Evolutionary conservation across 2,329 filamentous ascomycete species (phyloP), one percentile per base, ranked within the genome.

Genomic region (Oidium heveae): DNA sequence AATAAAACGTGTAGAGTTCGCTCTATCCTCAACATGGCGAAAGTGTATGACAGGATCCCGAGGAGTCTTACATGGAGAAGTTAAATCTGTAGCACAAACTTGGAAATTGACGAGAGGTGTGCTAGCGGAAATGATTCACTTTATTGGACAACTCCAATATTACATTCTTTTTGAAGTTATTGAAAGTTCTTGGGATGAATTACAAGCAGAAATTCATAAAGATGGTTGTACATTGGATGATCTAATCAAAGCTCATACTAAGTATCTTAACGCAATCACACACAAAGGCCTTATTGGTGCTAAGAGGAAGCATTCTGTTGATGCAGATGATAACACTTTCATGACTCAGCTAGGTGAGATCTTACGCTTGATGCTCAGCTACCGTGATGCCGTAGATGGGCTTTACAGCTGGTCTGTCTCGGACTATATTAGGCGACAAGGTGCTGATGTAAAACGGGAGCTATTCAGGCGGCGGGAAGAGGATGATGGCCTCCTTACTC

Each of bases 141-240:
- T 98, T 64, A 82, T 96, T 63, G 86, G 86, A 59, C 91, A 98
- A 68, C 74, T 98, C 15, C 91, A 98, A 67, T 95, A 96, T 70
- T 98, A 98, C 67, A 95, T 98, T 61, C 74, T 98, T 10, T 98
- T 96, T 64, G 91, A 98, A 67, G 91, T 98, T 61, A 96, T 98
- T 61, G 91, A 98, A 67, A 83, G 85, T 37, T 91, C 86, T 52
- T 98, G 91, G 93, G 84, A 85, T 58, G 83, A 89, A 64, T 75
- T 98, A 2, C 85, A 95, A 66, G 76, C 78, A 32, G 82, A 84
- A 34, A 82, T 96, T 58, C 79, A 76, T 55, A 86, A 84, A 65
- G 86, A 89, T 15, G 84, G 85, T 60, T 88, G 83, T 64, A 98
- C 91, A 0, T 76, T 98, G 12, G 93, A 98, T 69, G 91, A 96